Base-by-base conservation (phyloP, 805 yeast genomes). In the Suhomyces xylopsoci region DNA sequence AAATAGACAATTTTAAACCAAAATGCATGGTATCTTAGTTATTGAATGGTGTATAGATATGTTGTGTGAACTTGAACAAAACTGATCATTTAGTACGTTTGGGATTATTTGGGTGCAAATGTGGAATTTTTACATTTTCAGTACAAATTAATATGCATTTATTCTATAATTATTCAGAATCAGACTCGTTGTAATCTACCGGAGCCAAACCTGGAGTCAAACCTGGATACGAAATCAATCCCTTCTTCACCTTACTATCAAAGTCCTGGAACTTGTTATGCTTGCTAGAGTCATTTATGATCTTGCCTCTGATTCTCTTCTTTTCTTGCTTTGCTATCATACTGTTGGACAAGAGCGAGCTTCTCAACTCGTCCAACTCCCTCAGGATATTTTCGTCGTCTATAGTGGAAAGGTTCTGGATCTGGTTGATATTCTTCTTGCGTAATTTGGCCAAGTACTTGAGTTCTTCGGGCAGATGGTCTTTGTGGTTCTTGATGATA, bases 191-290 rank as follows among this genome's bases (percentile, higher is more conserved):
- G 46, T 51, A 73, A 34, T 84, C 92, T 22, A 88, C 91, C 30
- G 94, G 94, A 1, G 94, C 96, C 67, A 88, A 77, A 56, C 96
- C 96, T 0, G 94, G 96, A 0, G 96, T 88, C 51, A 88, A 74
- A 25, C 94, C 93, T 41, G 88, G 80, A 55, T 71, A 69, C 3
- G 81, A 67, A 56, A 78, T 67, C 36, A 64, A 60, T 19, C 82
- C 83, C 48, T 70, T 68, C 52, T 74, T 66, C 49, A 79, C 65
- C 61, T 76, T 78, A 28, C 70, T 66, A 47, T 73, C 67, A 54
- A 70, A 69, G 7, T 65, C 67, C 32, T 59, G 52, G 50, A 51
- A 53, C 19, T 50, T 54, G 52, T 55, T 54, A 45, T 59, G 57
- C 49, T 59, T 61, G 44, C 51, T 43, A 14, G 43, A 44, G 10